Evolutionary conservation across 2,329 filamentous ascomycete species (phyloP).

Genomic region (Alternaria novae-zelandiae): DNA sequence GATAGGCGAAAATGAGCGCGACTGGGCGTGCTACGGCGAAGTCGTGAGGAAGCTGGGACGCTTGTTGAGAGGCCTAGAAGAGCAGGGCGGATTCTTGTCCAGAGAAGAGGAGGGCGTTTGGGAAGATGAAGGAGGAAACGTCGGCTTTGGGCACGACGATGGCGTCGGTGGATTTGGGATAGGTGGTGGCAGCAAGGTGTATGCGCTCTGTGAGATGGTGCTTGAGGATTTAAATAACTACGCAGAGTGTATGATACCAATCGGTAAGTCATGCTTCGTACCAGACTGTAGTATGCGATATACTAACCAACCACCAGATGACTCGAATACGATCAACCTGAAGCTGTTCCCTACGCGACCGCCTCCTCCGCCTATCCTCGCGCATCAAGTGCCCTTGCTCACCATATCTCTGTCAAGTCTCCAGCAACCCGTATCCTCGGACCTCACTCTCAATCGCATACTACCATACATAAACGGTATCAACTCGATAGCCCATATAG

Average conservation of each 20-base stretch:
- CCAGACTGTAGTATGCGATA: too few relatives aligned
- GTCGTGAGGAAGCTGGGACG: constrained; percentile 86
- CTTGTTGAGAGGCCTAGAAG: constrained; percentile 87
- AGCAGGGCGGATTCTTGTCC: constrained; percentile 84
- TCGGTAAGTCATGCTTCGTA: constrained; percentile 64
- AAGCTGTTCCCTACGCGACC: constrained; percentile 88
- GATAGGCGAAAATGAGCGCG: constrained; percentile 67
- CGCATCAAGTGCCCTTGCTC: constrained; percentile 89
- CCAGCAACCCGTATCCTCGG: constrained; percentile 63
- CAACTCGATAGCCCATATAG: constrained; percentile 85
- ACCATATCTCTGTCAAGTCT: constrained; percentile 57
- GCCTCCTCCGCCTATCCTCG: constrained; percentile 76
- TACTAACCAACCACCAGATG: constrained; percentile 63
- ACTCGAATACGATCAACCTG: constrained; percentile 93
- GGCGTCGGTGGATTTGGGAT: constrained; percentile 31
- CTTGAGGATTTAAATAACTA: constrained; percentile 96
- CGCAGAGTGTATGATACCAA: constrained; percentile 97
- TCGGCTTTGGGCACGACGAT: constrained; percentile 8
- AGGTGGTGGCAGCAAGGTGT: constrained; percentile 58
- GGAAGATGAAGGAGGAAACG: constrained; percentile 34
- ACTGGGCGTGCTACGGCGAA: constrained; percentile 80
- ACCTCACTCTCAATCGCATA: constrained; percentile 78
- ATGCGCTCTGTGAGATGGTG: constrained; percentile 80
- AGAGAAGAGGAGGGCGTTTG: constrained; percentile 56
- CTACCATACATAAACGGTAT: constrained; percentile 89